phyloP scores from a whole-genome alignment of 257 asterid genomes.

The Petunia secreta region DNA sequence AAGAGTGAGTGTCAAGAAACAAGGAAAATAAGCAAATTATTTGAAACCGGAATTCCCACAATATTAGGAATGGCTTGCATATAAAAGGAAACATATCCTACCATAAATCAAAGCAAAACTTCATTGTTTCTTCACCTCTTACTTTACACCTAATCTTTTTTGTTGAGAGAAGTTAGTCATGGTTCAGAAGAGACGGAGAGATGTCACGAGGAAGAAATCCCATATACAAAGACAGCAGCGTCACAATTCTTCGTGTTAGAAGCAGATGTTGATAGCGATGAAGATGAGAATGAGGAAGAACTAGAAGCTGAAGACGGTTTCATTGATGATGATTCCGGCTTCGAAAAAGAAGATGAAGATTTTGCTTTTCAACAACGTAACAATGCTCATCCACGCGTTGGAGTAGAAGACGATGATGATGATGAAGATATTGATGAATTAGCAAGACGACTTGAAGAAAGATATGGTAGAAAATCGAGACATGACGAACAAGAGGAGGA shows the following conservation, averaged over 20 bases:
- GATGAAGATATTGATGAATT: constrained; percentile 27
- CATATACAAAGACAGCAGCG: neutral
- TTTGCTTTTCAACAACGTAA: neutral
- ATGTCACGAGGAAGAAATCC: neutral
- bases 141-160: no score
- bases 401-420: neutral
- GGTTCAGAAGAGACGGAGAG: neutral
- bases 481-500: neutral
- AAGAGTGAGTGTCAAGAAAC: no score
- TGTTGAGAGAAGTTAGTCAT: no score
- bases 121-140: no score
- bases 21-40: no score
- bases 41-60: no score
- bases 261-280: neutral
- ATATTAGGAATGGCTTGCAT: no score
- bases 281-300: neutral
- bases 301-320: neutral
- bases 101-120: no score
- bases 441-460: constrained; percentile 19
- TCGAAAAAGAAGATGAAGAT: neutral
- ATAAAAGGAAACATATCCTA: no score
- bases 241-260: constrained; percentile 11
- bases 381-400: neutral
- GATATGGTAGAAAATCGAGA: constrained; percentile 2
- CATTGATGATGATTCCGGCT: neutral